Percentiles rank a stretch among this genome's conserved stretches.
phyloP scores from a whole-genome alignment of 371 early-diverging fungal genomes.

The Mortierella sp. region DNA sequence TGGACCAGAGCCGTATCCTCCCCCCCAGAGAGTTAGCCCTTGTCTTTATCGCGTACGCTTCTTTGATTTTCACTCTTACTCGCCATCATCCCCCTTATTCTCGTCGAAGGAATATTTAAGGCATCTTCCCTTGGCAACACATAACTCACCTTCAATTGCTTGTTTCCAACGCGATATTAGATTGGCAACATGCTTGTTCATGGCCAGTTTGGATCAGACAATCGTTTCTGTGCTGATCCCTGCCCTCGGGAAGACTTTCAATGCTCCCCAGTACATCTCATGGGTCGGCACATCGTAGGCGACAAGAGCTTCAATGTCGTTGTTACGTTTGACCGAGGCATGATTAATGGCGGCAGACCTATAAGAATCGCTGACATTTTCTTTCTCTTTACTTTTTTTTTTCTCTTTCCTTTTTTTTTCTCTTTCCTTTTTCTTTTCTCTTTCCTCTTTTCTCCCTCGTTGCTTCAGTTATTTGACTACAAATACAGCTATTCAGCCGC shows the following conservation, averaged over 20 bases:
- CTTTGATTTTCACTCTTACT: not conserved
- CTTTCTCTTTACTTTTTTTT: too few relatives aligned
- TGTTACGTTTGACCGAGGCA: too few relatives aligned
- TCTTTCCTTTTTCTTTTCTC: too few relatives aligned
- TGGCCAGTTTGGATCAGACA: slow-evolving; percentile 64
- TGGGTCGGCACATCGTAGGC: slow-evolving; percentile 70
- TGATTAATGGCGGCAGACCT: too few relatives aligned
- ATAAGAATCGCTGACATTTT: too few relatives aligned
- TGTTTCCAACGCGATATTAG: not conserved
- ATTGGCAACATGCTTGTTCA: slow-evolving; percentile 35
- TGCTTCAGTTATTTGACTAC: slow-evolving; percentile 72
- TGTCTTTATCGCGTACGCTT: slow-evolving; percentile 40
- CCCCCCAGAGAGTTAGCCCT: slow-evolving; percentile 39
- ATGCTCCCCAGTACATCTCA: slow-evolving; percentile 63
- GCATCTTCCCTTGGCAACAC: too few relatives aligned
- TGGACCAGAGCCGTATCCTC: slow-evolving; percentile 39
- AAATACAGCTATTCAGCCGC: slow-evolving; percentile 58
- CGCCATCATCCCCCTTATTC: not conserved
- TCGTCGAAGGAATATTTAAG: too few relatives aligned
- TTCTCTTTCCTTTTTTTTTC: too few relatives aligned
- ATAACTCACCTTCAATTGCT: too few relatives aligned
- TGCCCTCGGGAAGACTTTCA: slow-evolving; percentile 77
- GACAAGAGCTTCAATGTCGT: too few relatives aligned
- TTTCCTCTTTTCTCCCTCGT: too few relatives aligned
- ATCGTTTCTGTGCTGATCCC: slow-evolving; percentile 83